These are phyloP conservation scores for Fusarium xylarioides DNA, from an alignment of 2,329 filamentous ascomycete species.

Conservation along the genomic window DNA sequence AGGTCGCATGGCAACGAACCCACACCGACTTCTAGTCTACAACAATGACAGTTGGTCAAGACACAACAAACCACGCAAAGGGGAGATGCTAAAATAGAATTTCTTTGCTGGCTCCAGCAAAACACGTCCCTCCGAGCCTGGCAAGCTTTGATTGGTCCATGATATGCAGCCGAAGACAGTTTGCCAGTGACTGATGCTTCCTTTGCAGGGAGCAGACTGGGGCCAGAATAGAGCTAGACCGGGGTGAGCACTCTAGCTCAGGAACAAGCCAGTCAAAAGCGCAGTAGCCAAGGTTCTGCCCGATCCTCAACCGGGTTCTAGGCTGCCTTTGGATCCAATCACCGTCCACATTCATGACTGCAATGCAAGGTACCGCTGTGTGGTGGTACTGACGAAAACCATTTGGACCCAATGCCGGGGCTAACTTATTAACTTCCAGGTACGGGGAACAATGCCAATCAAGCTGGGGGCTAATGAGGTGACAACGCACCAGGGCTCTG, in stretches of 20 bases:
- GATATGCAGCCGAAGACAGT: conserved; percentile 1
- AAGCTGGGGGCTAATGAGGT: conserved; percentile 30
- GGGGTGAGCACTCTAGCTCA: conserved; percentile 33
- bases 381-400: conserved; percentile 23
- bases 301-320: conserved; percentile 35
- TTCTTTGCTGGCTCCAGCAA: conserved; percentile 28
- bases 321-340: conserved; percentile 32
- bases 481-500: conserved; percentile 34
- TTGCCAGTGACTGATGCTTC: conserved; percentile 28
- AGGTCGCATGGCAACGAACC: conserved; percentile 9
- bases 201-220: conserved; percentile 32
- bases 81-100: conserved; percentile 28
- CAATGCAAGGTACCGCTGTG: conserved; percentile 40
- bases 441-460: conserved; percentile 29
- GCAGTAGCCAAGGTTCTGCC: conserved; percentile 28
- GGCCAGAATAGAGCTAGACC: conserved; percentile 23
- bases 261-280: conserved; percentile 41
- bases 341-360: conserved; percentile 4
- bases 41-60: conserved; percentile 1
- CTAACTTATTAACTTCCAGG: conserved; percentile 30
- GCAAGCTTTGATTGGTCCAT: conserved; percentile 34
- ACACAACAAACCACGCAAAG: conserved; percentile 39
- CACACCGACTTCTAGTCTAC: conserved; percentile 18
- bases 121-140: conserved; percentile 31
- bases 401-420: conserved; percentile 33